Conservation (phyloP, 163 green algal genomes). For the Scenedesmus sp. region DNA sequence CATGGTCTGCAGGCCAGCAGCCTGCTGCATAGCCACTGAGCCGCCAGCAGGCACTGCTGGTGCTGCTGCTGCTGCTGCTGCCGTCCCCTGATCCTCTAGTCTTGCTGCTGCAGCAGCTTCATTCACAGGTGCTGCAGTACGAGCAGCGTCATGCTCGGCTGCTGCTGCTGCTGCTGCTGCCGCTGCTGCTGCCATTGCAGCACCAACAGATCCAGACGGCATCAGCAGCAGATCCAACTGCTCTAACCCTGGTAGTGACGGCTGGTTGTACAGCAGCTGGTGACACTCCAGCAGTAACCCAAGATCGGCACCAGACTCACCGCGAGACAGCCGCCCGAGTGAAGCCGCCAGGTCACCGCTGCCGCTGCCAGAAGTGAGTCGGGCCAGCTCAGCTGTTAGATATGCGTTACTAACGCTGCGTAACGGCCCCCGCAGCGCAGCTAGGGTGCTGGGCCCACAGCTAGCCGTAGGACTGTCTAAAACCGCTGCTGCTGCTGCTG, state of each 20-base stretch:
- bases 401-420: conserved; percentile 2
- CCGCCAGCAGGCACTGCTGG: background rate
- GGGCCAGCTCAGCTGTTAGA: conserved; percentile 16
- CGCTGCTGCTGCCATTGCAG: background rate
- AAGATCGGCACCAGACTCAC: background rate
- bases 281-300: conserved; percentile 3
- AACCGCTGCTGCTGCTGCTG: background rate
- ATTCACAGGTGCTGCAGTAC: background rate
- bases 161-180: background rate
- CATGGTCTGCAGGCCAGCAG: background rate
- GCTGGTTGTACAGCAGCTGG: conserved; percentile 26
- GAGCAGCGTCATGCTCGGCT: background rate
- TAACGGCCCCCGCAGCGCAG: background rate
- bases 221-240: conserved; percentile 30
- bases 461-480: background rate
- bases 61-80: background rate
- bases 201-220: background rate
- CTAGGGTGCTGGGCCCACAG: background rate
- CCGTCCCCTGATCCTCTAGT: too few relatives aligned
- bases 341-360: conserved; percentile 2
- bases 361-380: conserved; percentile 5
- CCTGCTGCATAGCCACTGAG: background rate
- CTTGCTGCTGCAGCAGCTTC: background rate
- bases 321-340: background rate
- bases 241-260: conserved; percentile 12